Conservation (phyloP, 371 early-diverging fungal species). For the Rhizomucor pusillus region DNA sequence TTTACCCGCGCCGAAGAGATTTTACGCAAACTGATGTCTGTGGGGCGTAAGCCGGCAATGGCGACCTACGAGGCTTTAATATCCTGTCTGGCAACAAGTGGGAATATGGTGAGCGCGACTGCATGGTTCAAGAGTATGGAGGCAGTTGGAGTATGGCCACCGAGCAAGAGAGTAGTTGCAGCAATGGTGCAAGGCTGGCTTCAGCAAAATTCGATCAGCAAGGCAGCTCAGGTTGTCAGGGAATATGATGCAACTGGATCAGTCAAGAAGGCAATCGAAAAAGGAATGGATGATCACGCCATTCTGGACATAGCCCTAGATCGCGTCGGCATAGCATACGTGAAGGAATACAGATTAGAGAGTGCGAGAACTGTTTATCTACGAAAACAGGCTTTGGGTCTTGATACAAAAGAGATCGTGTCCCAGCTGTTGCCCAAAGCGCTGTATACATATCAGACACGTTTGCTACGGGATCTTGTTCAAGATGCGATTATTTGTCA, state of each 20-base stretch:
- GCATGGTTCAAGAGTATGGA: constrained; percentile 23
- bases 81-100: constrained; percentile 15
- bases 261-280: not conserved
- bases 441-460: constrained; percentile 18
- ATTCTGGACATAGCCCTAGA: constrained; percentile 20
- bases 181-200: constrained; percentile 20
- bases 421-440: constrained; percentile 15
- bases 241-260: constrained; percentile 4
- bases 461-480: constrained; percentile 14
- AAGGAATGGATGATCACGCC: constrained; percentile 2
- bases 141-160: not conserved
- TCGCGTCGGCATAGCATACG: constrained; percentile 15
- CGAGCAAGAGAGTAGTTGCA: constrained; percentile 7
- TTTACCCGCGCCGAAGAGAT: constrained; percentile 16
- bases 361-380: constrained; percentile 21
- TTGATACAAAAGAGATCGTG: constrained; percentile 12
- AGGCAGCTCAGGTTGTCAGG: constrained; percentile 13
- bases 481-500: constrained; percentile 11
- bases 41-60: constrained; percentile 11
- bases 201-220: constrained; percentile 6
- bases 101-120: constrained; percentile 11
- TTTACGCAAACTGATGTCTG: constrained; percentile 5
- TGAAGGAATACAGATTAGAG: constrained; percentile 18
- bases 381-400: constrained; percentile 13
- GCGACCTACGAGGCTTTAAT: constrained; percentile 28